Evolutionary conservation across 805 yeast species (phyloP).

Genomic region (Wickerhamiella bombiphila): DNA sequence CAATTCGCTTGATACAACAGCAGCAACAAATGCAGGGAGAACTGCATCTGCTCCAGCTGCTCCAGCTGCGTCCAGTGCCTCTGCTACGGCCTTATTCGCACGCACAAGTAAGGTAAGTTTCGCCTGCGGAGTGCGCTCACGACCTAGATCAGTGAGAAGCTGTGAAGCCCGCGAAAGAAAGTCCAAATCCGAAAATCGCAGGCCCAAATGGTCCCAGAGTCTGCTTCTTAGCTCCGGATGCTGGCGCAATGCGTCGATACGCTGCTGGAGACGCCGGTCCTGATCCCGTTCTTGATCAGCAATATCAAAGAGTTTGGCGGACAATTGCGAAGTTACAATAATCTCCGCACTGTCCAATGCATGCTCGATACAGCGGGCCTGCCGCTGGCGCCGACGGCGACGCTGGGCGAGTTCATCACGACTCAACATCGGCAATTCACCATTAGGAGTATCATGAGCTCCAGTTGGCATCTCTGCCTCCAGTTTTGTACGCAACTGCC

Average conservation of each 20-base stretch:
- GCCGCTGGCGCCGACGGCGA: conserved; percentile 15
- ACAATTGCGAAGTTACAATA: not conserved
- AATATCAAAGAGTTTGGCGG: conserved; percentile 8
- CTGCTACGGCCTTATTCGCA: conserved; percentile 26
- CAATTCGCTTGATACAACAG: conserved; percentile 21
- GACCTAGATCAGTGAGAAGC: conserved; percentile 14
- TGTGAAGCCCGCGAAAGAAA: conserved; percentile 6
- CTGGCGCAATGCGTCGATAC: conserved; percentile 9
- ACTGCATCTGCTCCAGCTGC: conserved; percentile 26
- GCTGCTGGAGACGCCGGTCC: conserved; percentile 16
- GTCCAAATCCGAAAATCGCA: not conserved
- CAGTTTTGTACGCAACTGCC: conserved; percentile 15
- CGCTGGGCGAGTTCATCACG: conserved; percentile 25
- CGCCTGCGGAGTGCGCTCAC: conserved; percentile 22
- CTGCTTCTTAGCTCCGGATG: conserved; percentile 4
- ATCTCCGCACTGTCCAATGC: conserved; percentile 1
- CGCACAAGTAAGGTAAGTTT: conserved; percentile 24
- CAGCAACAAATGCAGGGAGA: conserved; percentile 26
- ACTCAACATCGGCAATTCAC: conserved; percentile 16
- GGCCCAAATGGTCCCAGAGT: conserved; percentile 7
- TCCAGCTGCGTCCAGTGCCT: conserved; percentile 14
- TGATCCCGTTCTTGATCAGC: conserved; percentile 21
- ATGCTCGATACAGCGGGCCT: not conserved
- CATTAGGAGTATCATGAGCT: conserved; percentile 9
- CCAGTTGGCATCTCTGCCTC: not conserved